phyloP scores from a whole-genome alignment of 2,329 filamentous ascomycete species.

The Massarina eburnea region DNA sequence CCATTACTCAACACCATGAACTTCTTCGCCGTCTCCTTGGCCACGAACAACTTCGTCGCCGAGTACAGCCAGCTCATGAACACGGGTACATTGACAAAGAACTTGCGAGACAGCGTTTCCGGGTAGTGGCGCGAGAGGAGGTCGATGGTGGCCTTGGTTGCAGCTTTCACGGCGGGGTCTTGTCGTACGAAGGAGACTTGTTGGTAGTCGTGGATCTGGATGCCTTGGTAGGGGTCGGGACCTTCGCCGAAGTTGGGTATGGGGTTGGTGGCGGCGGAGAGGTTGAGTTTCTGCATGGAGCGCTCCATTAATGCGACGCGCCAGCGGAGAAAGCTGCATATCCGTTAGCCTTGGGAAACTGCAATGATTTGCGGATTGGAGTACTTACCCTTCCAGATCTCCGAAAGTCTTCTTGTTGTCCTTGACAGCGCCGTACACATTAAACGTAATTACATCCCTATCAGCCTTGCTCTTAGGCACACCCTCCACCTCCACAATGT shows the following conservation, averaged over 20 bases:
- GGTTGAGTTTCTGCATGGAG: slow-evolving; percentile 71
- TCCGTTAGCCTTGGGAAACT: neutral
- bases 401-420: slow-evolving; percentile 80
- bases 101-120: slow-evolving; percentile 86
- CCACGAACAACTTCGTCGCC: slow-evolving; percentile 50
- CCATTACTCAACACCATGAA: slow-evolving; percentile 60
- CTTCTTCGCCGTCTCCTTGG: slow-evolving; percentile 52
- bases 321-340: slow-evolving; percentile 81
- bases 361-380: neutral
- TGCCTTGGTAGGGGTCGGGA: slow-evolving; percentile 82
- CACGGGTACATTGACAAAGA: slow-evolving; percentile 90
- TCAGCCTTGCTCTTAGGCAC: slow-evolving; percentile 55
- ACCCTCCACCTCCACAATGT: slow-evolving; percentile 69
- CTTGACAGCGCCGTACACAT: slow-evolving; percentile 88
- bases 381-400: slow-evolving; percentile 70
- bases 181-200: slow-evolving; percentile 83
- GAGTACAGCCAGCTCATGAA: slow-evolving; percentile 78
- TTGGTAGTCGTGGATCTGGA: slow-evolving; percentile 92
- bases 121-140: slow-evolving; percentile 83
- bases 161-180: slow-evolving; percentile 73
- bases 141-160: slow-evolving; percentile 78
- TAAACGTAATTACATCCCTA: slow-evolving; percentile 80
- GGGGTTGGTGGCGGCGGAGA: slow-evolving; percentile 67
- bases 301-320: slow-evolving; percentile 89
- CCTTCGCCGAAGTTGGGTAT: slow-evolving; percentile 69